Conservation (phyloP, 108 stramenopile species). For the Fragilariopsis cylindrus region DNA sequence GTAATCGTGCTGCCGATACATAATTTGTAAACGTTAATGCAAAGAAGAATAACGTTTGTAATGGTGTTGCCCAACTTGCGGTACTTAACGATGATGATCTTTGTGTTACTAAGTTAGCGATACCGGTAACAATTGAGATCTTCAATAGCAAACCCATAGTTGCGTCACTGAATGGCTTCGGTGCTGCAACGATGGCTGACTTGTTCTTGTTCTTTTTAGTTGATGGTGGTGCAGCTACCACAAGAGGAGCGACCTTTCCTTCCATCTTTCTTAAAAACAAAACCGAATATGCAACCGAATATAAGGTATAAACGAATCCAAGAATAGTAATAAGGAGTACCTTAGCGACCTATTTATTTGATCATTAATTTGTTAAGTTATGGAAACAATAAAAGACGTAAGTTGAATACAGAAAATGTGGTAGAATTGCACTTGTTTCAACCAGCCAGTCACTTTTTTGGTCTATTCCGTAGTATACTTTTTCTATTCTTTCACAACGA, state of each 20-base stretch:
- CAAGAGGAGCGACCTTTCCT: conserved; percentile 18
- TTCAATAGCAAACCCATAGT: conserved; percentile 53
- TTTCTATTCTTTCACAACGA: no score
- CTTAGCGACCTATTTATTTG: conserved; percentile 48
- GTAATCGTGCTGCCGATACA: conserved; percentile 72
- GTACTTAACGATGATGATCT: conserved; percentile 17
- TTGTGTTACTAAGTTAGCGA: conserved; percentile 32
- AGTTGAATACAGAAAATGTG: no score
- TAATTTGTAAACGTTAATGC: conserved; percentile 61
- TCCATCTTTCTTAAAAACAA: conserved; percentile 46
- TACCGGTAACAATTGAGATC: conserved; percentile 41
- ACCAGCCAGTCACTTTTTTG: neutral
- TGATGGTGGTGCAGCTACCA: neutral
- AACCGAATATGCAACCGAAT: conserved; percentile 60
- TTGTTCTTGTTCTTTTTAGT: neutral
- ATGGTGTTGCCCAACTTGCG: conserved; percentile 31
- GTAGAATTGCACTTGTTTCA: no score
- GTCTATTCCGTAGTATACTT: neutral
- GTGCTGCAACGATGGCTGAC: conserved; percentile 3
- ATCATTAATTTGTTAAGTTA: neutral
- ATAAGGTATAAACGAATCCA: conserved; percentile 68
- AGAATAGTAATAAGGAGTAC: conserved; percentile 53
- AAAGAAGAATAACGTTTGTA: conserved; percentile 54
- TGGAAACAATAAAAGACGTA: no score
- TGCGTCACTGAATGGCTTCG: conserved; percentile 55